A percentile compares a stretch with the other conserved stretches of the same genome.
These are phyloP conservation scores for Hygrocybe punicea DNA, from an alignment of 768 basidiomycete genomes.

Conservation along the genomic window DNA sequence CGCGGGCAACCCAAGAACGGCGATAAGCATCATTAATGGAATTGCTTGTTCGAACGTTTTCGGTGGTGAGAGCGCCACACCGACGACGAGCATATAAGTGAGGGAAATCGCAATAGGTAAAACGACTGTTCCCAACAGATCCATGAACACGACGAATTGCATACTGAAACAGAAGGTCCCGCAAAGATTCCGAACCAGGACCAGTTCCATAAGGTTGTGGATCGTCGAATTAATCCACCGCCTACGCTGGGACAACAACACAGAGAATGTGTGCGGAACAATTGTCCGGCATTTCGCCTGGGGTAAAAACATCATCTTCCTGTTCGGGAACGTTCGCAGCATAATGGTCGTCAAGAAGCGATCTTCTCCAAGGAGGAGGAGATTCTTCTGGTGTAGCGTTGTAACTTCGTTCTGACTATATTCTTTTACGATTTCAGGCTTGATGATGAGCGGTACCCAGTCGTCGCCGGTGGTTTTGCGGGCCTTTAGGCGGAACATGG, in stretches of 20 bases:
- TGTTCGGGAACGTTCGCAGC: slow-evolving; percentile 92
- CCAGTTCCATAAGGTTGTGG: slow-evolving; percentile 98
- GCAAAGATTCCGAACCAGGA: slow-evolving; percentile 93
- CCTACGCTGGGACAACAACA: slow-evolving; percentile 93
- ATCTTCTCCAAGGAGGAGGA: slow-evolving; percentile 95
- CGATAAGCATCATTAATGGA: slow-evolving; percentile 81
- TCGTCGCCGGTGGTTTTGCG: slow-evolving; percentile 85
- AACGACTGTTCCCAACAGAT: slow-evolving; percentile 86
- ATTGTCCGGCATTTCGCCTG: slow-evolving; percentile 94
- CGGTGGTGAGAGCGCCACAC: slow-evolving; percentile 77
- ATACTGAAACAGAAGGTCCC: slow-evolving; percentile 99
- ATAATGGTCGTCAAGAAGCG: slow-evolving; percentile 97
- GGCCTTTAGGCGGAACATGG: slow-evolving; percentile 98
- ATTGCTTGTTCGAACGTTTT: slow-evolving; percentile 87
- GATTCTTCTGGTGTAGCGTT: slow-evolving; percentile 96
- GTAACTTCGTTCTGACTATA: slow-evolving; percentile 93
- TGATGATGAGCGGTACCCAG: slow-evolving; percentile 95
- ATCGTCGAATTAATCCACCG: slow-evolving; percentile 99
- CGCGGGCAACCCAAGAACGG: slow-evolving; percentile 91
- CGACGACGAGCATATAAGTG: slow-evolving; percentile 84
- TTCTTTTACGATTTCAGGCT: slow-evolving; percentile 95
- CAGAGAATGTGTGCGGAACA: slow-evolving; percentile 90
- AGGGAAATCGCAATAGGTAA: slow-evolving; percentile 90
- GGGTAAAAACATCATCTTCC: slow-evolving; percentile 99
- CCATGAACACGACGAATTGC: slow-evolving; percentile 99